Conservation (phyloP, 257 asterid genomes). For the Striga asiatica region DNA sequence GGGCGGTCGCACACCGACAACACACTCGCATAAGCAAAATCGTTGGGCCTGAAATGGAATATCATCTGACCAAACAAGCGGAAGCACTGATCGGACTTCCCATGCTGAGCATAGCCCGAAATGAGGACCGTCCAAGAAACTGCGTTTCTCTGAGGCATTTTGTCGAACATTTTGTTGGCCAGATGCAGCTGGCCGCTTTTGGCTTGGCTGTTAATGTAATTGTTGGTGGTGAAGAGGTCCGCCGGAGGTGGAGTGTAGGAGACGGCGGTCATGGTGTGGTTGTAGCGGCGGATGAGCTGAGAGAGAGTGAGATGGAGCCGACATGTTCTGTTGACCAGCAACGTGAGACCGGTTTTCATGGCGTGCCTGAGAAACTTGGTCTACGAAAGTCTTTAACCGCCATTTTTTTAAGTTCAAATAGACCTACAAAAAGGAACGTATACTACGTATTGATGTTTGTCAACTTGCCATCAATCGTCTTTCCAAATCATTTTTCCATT, state of each 20-base stretch:
- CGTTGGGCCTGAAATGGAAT: slow-evolving; percentile 44
- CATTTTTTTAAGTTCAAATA: too few species aligned
- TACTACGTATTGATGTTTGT: too few species aligned
- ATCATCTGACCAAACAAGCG: slow-evolving; percentile 40
- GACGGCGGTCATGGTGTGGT: slow-evolving; percentile 1
- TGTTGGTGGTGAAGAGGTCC: slow-evolving; percentile 36
- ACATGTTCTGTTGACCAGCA: not conserved
- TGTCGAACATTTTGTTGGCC: slow-evolving; percentile 43
- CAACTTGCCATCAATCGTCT: too few species aligned
- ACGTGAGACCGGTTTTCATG: slow-evolving; percentile 4
- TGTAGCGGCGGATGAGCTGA: slow-evolving; percentile 6
- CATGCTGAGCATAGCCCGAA: slow-evolving; percentile 58
- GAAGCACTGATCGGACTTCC: slow-evolving; percentile 37
- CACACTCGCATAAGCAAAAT: slow-evolving; percentile 62
- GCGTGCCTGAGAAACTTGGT: too few species aligned
- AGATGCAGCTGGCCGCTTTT: slow-evolving; percentile 40
- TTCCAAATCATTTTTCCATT: too few species aligned
- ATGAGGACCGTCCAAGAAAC: slow-evolving; percentile 72
- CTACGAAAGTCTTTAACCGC: too few species aligned
- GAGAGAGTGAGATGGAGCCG: not conserved
- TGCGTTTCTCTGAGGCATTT: slow-evolving; percentile 49
- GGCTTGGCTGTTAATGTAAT: slow-evolving; percentile 31
- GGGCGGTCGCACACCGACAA: slow-evolving; percentile 49
- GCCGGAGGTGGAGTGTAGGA: too few species aligned
- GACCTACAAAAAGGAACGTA: too few species aligned